These are phyloP conservation scores for Misopates orontium DNA, from an alignment of 257 asterid genomes.

Conservation along the genomic window DNA sequence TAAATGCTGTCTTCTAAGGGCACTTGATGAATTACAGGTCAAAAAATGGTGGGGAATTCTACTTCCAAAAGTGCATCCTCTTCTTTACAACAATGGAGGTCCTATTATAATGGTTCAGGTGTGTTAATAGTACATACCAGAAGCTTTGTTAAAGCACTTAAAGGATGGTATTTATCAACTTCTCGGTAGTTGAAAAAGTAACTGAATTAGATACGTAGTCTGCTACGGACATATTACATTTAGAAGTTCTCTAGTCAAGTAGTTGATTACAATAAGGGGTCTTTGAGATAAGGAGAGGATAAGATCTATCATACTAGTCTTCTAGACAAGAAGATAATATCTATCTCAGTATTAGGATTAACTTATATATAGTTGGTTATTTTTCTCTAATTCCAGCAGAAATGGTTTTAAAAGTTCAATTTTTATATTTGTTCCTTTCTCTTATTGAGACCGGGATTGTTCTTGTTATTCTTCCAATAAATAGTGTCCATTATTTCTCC, in stretches of 20 bases:
- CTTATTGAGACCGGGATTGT: too few species aligned
- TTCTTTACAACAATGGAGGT: conserved; percentile 82
- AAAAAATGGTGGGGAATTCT: conserved; percentile 85
- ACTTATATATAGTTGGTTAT: too few species aligned
- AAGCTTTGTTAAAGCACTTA: conserved; percentile 8
- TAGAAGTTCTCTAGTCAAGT: too few species aligned
- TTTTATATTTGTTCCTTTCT: too few species aligned
- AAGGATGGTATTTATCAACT: not conserved
- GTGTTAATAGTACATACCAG: conserved; percentile 18
- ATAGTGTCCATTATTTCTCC: not conserved
- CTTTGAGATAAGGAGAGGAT: too few species aligned
- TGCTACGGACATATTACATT: not conserved
- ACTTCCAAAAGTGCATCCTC: conserved; percentile 74
- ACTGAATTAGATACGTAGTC: not conserved
- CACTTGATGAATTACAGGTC: conserved; percentile 52
- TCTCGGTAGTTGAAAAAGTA: not conserved
- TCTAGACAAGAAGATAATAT: too few species aligned
- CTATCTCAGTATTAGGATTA: too few species aligned
- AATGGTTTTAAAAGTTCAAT: too few species aligned
- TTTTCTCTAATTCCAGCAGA: too few species aligned
- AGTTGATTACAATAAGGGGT: too few species aligned
- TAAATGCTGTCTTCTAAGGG: conserved; percentile 1
- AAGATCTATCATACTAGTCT: too few species aligned
- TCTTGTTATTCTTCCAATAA: too few species aligned
- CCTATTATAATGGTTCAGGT: conserved; percentile 96